Evolutionary conservation across 1,284 basidiomycete species (phyloP).

Genomic region (Fomitopsis schrenkii): DNA sequence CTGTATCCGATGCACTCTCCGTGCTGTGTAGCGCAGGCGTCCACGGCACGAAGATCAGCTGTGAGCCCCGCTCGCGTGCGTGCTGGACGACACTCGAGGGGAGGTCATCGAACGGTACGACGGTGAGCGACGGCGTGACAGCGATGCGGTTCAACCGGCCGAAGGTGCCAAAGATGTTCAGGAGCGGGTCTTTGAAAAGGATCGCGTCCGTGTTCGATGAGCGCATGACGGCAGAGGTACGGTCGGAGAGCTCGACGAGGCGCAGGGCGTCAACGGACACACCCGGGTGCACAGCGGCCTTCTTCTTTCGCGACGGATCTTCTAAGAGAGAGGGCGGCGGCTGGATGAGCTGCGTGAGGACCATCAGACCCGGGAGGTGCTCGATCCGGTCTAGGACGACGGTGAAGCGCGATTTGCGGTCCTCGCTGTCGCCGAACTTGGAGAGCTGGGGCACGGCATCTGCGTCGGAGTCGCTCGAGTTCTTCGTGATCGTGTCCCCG

Average conservation of each 20-base stretch:
- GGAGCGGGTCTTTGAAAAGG: conserved; percentile 53
- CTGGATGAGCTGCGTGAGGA: conserved; percentile 61
- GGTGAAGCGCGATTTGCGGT: conserved; percentile 57
- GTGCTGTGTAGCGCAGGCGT: conserved; percentile 34
- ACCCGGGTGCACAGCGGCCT: conserved; percentile 5
- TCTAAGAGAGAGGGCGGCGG: conserved; percentile 27
- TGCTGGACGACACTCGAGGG: conserved; percentile 49
- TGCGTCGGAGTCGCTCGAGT: neutral
- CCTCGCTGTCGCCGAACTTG: conserved; percentile 19
- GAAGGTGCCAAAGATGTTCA: conserved; percentile 62
- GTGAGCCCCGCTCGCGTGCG: conserved; percentile 40
- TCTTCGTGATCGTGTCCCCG: conserved; percentile 5
- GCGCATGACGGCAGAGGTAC: conserved; percentile 67
- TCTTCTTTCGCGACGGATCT: conserved; percentile 1
- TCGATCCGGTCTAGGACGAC: conserved; percentile 92
- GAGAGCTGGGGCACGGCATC: conserved; percentile 1
- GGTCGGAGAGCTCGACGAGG: conserved; percentile 66
- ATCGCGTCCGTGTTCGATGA: conserved; percentile 54
- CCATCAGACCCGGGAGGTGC: conserved; percentile 77
- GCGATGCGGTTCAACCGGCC: conserved; percentile 53
- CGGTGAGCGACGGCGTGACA: conserved; percentile 47
- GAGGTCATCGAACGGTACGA: conserved; percentile 57
- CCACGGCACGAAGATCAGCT: conserved; percentile 68
- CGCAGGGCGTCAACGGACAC: conserved; percentile 45
- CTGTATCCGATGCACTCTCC: conserved; percentile 9